phyloP scores from a whole-genome alignment of 345 rosid genomes.

The Sonneratia caseolaris region DNA sequence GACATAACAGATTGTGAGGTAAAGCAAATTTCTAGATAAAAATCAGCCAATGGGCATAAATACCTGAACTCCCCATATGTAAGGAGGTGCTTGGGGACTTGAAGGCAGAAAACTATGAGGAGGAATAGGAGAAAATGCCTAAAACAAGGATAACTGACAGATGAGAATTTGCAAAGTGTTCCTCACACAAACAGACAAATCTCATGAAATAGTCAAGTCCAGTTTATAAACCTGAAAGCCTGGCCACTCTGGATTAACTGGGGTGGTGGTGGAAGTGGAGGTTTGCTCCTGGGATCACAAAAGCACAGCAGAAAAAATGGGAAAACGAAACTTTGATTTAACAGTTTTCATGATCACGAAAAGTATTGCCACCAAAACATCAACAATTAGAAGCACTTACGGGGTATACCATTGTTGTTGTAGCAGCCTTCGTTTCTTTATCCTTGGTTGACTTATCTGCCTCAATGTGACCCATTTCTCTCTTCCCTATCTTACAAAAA shows the following conservation, averaged over 20 bases:
- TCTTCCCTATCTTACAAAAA: neutral
- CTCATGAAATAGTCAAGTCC: constrained; percentile 4
- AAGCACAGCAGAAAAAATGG: neutral
- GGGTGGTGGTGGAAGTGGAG: constrained; percentile 39
- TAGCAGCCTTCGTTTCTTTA: constrained; percentile 26
- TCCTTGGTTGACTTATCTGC: constrained; percentile 53
- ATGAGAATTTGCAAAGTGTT: constrained; percentile 10
- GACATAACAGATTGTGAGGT: neutral
- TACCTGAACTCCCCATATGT: constrained; percentile 99
- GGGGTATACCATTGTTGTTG: constrained; percentile 51
- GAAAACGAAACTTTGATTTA: neutral
- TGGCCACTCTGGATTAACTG: constrained; percentile 86
- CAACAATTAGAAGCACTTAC: constrained; percentile 1
- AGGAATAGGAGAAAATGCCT: constrained; percentile 91
- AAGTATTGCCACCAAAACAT: constrained; percentile 12
- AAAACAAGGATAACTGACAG: constrained; percentile 18
- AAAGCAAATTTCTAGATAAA: neutral
- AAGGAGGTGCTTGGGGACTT: constrained; percentile 97
- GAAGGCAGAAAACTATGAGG: constrained; percentile 96
- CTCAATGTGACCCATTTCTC: constrained; percentile 57
- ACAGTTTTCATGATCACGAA: neutral
- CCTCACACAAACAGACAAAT: constrained; percentile 7
- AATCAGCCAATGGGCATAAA: neutral
- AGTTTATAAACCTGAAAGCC: constrained; percentile 72
- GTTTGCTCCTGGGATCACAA: constrained; percentile 59